Evolutionary conservation across 129 eudicot species (phyloP).

Genomic region (Flaveria robusta): DNA sequence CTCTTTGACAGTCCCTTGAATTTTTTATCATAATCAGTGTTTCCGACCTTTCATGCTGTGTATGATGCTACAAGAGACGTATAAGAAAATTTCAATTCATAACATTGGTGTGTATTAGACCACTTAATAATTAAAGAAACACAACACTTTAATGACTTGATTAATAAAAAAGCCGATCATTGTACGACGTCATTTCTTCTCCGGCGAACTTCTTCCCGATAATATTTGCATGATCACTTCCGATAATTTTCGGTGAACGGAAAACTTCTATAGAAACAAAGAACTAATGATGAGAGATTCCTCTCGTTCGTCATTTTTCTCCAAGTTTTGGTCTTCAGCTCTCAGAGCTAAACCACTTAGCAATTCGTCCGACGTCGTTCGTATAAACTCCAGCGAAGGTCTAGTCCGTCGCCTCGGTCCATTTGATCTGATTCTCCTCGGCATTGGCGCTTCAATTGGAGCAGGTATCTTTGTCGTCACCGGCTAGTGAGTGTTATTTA

Average conservation of each 20-base stretch:
- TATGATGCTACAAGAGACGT: too few relatives aligned
- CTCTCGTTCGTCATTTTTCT: constrained; percentile 28
- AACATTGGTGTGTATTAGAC: too few relatives aligned
- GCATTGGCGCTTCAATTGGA: constrained; percentile 94
- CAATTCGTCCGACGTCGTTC: constrained; percentile 43
- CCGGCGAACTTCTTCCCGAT: constrained; percentile 33
- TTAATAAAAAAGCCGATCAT: background rate
- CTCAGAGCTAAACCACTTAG: constrained; percentile 64
- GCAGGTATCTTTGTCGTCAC: constrained; percentile 99
- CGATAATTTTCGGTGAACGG: constrained; percentile 21
- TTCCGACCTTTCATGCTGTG: too few relatives aligned
- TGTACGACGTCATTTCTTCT: constrained; percentile 20
- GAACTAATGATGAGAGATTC: constrained; percentile 28
- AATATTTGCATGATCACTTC: constrained; percentile 19
- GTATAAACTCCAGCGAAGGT: constrained; percentile 49
- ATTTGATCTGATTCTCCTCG: constrained; percentile 73
- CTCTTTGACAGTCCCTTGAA: too few relatives aligned
- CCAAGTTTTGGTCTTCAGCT: constrained; percentile 80
- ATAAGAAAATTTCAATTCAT: too few relatives aligned
- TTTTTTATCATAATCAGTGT: too few relatives aligned
- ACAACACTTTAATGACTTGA: background rate
- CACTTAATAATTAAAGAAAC: background rate
- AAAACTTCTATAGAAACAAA: background rate
- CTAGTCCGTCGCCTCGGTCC: constrained; percentile 82
- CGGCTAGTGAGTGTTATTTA: constrained; percentile 56